Conservation (phyloP, 331 rosid genomes). For the Quercus lobata region DNA sequence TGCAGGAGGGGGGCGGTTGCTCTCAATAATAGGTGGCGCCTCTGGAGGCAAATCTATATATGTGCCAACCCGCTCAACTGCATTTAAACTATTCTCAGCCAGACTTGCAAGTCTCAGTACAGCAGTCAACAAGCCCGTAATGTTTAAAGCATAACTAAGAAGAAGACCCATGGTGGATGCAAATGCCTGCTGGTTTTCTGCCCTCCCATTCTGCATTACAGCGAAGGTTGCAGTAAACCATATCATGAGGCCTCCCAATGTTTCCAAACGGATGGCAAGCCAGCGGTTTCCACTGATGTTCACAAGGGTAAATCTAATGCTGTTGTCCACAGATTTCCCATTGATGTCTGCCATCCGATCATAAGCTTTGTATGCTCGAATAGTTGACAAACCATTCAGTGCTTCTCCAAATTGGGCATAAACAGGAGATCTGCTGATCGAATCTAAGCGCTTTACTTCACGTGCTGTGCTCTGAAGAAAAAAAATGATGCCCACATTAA, state of each 20-base stretch:
- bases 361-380: slow-evolving; percentile 92
- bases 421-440: slow-evolving; percentile 92
- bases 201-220: slow-evolving; percentile 69
- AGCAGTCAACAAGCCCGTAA: slow-evolving; percentile 71
- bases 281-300: slow-evolving; percentile 65
- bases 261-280: slow-evolving; percentile 67
- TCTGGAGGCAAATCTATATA: slow-evolving; percentile 85
- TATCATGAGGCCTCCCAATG: slow-evolving; percentile 86
- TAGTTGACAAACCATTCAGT: slow-evolving; percentile 77
- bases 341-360: slow-evolving; percentile 89
- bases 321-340: slow-evolving; percentile 81
- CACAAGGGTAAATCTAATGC: slow-evolving; percentile 66
- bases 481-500: slow-evolving; percentile 2
- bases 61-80: slow-evolving; percentile 88
- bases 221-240: slow-evolving; percentile 88
- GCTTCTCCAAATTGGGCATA: slow-evolving; percentile 99
- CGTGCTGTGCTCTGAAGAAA: slow-evolving; percentile 76
- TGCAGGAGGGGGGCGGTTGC: slow-evolving; percentile 63
- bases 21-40: slow-evolving; percentile 61
- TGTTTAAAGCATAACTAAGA: slow-evolving; percentile 89
- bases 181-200: slow-evolving; percentile 48
- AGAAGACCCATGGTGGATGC: slow-evolving; percentile 93
- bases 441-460: slow-evolving; percentile 92
- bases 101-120: slow-evolving; percentile 90
- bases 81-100: slow-evolving; percentile 82